These are phyloP conservation scores for Crotalaria pallida DNA, from an alignment of 306 rosid species.

Conservation along the genomic window DNA sequence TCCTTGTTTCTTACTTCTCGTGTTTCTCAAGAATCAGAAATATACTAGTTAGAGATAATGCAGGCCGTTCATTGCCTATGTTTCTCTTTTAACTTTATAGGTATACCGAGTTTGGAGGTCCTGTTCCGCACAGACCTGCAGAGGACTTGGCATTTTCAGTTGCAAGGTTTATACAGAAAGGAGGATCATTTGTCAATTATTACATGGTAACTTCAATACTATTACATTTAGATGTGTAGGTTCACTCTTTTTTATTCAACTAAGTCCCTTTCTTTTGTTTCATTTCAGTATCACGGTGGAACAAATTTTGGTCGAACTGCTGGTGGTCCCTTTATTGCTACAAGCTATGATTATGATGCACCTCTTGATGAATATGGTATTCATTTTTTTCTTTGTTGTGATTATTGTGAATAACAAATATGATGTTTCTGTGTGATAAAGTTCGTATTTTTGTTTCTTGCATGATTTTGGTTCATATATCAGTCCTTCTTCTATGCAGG, in stretches of 20 bases:
- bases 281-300: conserved; percentile 88
- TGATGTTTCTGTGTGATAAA: not conserved
- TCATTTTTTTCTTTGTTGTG: not conserved
- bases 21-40: not conserved
- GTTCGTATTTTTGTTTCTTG: not conserved
- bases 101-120: conserved; percentile 93
- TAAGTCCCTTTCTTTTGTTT: conserved; percentile 17
- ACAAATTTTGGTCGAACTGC: conserved; percentile 98
- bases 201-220: conserved; percentile 67
- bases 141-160: conserved; percentile 92
- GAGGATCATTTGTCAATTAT: conserved; percentile 86
- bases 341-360: conserved; percentile 97
- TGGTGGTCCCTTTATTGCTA: conserved; percentile 96
- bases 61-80: not conserved
- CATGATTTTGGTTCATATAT: conserved; percentile 5
- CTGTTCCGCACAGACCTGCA: conserved; percentile 90
- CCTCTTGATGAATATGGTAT: conserved; percentile 97
- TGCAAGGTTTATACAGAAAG: conserved; percentile 91
- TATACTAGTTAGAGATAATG: not conserved
- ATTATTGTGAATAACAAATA: not conserved
- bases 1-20: not conserved
- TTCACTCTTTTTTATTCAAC: conserved; percentile 4
- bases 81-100: conserved; percentile 33
- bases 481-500: conserved; percentile 44
- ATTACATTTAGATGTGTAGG: not conserved